These are phyloP conservation scores for Mycotypha africana DNA, from an alignment of 371 early-diverging fungal species.

Conservation along the genomic window DNA sequence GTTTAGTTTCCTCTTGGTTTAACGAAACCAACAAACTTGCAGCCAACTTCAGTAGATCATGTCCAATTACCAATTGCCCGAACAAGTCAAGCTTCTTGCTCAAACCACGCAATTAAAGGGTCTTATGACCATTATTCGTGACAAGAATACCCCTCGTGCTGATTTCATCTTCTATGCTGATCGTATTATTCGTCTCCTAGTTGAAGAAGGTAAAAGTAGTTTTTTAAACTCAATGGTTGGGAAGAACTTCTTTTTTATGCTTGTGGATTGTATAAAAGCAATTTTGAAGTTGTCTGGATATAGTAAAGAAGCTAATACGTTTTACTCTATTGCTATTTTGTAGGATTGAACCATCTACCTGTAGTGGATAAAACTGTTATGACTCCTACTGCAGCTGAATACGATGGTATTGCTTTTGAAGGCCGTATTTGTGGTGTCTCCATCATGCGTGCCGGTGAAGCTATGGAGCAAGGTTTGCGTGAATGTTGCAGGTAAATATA, in stretches of 20 bases:
- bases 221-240: neutral
- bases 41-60: no score
- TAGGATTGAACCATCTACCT: conserved; percentile 86
- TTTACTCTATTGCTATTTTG: no score
- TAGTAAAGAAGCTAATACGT: no score
- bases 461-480: conserved; percentile 90
- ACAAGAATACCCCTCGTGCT: conserved; percentile 70
- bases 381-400: conserved; percentile 74
- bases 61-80: conserved; percentile 49
- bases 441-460: conserved; percentile 94
- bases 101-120: conserved; percentile 79
- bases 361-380: conserved; percentile 70
- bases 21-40: no score
- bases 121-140: conserved; percentile 82
- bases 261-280: no score
- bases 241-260: neutral
- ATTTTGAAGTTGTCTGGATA: no score
- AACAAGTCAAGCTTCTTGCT: conserved; percentile 65
- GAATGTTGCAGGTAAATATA: conserved; percentile 77
- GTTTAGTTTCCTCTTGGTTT: no score
- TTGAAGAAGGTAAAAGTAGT: conserved; percentile 80
- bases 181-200: conserved; percentile 85
- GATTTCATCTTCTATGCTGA: conserved; percentile 95
- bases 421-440: conserved; percentile 94
- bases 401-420: conserved; percentile 73